Evolutionary conservation across 2,329 filamentous ascomycete genomes (phyloP).

Genomic region (Dothiorella sarmentorum): DNA sequence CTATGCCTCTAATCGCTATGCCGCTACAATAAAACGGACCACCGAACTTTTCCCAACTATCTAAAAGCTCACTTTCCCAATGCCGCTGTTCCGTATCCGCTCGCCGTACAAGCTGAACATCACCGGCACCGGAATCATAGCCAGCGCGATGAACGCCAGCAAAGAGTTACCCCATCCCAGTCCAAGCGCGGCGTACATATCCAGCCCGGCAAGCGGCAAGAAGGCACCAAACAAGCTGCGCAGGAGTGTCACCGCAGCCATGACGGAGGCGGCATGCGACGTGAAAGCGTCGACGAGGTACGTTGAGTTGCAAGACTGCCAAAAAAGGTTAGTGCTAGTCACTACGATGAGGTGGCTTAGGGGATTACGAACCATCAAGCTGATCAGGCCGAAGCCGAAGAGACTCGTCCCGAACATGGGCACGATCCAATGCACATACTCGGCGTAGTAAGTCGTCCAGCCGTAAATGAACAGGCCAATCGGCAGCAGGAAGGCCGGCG

Average conservation of each 20-base stretch:
- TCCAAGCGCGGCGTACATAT: conserved; percentile 59
- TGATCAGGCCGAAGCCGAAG: conserved; percentile 45
- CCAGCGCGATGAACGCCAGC: conserved; percentile 51
- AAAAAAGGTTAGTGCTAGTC: background rate
- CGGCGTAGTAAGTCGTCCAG: conserved; percentile 52
- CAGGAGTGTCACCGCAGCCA: conserved; percentile 62
- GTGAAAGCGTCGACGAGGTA: conserved; percentile 64
- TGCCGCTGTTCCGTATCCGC: conserved; percentile 34
- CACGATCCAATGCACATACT: conserved; percentile 54
- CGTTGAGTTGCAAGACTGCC: conserved; percentile 42
- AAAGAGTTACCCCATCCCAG: conserved; percentile 60
- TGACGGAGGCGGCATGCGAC: conserved; percentile 53
- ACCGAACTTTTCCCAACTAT: no score
- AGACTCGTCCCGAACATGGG: conserved; percentile 53
- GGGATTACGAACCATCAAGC: conserved; percentile 25
- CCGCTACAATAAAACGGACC: no score
- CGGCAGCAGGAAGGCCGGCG: conserved; percentile 37
- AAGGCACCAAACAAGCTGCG: conserved; percentile 54
- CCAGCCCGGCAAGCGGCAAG: conserved; percentile 55
- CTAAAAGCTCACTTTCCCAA: background rate
- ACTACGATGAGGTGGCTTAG: background rate
- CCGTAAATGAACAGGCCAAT: conserved; percentile 52
- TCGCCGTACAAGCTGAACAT: conserved; percentile 47
- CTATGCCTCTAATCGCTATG: no score
- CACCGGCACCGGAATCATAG: conserved; percentile 44